Conservation (phyloP, 495 filamentous ascomycete species). For the Tuber microsphaerosporum region DNA sequence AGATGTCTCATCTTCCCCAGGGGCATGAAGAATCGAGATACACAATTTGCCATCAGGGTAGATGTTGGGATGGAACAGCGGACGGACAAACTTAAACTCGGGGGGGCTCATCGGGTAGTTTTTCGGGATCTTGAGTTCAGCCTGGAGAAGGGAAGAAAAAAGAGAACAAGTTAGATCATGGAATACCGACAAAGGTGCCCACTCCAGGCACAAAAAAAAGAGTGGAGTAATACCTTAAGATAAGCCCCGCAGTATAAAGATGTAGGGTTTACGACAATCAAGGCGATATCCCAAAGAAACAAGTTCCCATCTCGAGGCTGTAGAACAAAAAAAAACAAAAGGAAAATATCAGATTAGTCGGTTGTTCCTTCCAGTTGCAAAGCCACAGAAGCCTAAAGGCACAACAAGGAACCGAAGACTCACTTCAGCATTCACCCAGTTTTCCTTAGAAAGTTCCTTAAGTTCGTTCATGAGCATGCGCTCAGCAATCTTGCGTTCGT, state of each 20-base stretch:
- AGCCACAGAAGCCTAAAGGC: neutral
- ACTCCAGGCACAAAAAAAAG: neutral
- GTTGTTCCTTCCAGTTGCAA: neutral
- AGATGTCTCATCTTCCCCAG: conserved; percentile 85
- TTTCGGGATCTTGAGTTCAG: conserved; percentile 74
- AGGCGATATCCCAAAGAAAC: conserved; percentile 75
- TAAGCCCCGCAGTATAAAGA: conserved; percentile 90
- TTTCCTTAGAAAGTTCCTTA: conserved; percentile 73
- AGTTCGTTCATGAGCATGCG: conserved; percentile 84
- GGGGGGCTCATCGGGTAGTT: conserved; percentile 92
- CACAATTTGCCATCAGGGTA: conserved; percentile 84
- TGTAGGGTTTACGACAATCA: conserved; percentile 87
- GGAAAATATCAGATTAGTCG: neutral
- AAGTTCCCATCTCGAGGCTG: conserved; percentile 65
- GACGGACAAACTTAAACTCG: conserved; percentile 76
- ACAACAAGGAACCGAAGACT: conserved; percentile 30
- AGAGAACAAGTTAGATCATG: neutral
- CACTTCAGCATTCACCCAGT: conserved; percentile 87
- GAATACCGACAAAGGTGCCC: conserved; percentile 10
- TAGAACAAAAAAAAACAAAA: conserved; percentile 9
- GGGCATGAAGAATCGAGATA: conserved; percentile 90
- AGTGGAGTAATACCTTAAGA: conserved; percentile 54
- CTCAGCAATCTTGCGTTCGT: conserved; percentile 51
- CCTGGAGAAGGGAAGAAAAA: conserved; percentile 42
- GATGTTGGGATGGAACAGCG: conserved; percentile 88